phyloP scores from a whole-genome alignment of 75 land plant genomes.

The Pinus tabuliformis region DNA sequence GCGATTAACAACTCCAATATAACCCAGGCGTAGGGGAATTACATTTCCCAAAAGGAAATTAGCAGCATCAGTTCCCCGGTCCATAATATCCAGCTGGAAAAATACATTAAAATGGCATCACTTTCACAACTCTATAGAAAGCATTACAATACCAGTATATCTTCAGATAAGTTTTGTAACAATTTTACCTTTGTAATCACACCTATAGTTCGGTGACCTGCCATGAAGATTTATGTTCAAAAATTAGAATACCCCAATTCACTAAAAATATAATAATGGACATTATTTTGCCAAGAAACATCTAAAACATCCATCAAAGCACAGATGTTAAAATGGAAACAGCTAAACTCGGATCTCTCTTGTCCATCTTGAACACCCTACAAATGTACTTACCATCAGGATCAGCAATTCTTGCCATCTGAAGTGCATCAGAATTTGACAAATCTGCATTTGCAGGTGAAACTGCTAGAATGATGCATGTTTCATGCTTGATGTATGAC shows the following conservation, averaged over 20 bases:
- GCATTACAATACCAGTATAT: background rate
- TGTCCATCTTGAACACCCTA: too few species aligned
- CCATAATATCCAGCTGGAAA: conserved; percentile 94
- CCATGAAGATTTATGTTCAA: conserved; percentile 8
- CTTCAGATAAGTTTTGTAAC: background rate
- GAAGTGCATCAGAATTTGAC: conserved; percentile 96
- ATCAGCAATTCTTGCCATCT: conserved; percentile 94
- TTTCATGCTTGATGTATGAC: conserved; percentile 81
- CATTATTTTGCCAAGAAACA: background rate
- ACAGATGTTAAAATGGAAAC: background rate
- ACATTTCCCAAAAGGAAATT: conserved; percentile 87
- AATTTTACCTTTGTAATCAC: conserved; percentile 83
- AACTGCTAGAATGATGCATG: conserved; percentile 84
- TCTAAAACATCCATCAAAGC: background rate
- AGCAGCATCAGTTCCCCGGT: conserved; percentile 96
- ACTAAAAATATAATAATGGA: background rate
- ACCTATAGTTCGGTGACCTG: conserved; percentile 93
- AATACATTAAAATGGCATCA: background rate
- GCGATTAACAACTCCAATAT: conserved; percentile 93
- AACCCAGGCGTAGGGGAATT: conserved; percentile 89
- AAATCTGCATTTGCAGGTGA: conserved; percentile 94
- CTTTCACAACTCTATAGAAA: background rate
- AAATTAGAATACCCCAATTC: background rate
- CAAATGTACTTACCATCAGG: conserved; percentile 62
- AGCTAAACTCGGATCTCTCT: background rate